Conservation (phyloP, 495 filamentous ascomycete species). For the Pyrenula aspistea region DNA sequence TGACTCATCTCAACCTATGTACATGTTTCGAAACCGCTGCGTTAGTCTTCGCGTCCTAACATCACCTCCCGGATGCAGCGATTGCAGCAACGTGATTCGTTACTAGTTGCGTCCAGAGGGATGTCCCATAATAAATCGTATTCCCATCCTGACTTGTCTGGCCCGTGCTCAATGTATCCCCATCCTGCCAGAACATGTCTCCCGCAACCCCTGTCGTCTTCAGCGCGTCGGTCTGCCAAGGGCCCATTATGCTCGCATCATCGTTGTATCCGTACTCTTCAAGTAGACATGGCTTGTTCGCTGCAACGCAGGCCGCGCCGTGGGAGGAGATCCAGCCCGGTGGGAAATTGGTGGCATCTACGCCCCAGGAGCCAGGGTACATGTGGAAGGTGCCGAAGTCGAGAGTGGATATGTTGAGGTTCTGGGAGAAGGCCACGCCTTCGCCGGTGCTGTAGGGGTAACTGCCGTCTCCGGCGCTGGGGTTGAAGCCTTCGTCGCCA, state of each 20-base stretch:
- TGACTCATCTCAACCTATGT: no score
- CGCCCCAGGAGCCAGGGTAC: slow-evolving; percentile 45
- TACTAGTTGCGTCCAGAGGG: slow-evolving; percentile 42
- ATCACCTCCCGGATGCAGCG: slow-evolving; percentile 2
- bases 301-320: slow-evolving; percentile 37
- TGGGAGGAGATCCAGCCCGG: slow-evolving; percentile 51
- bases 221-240: slow-evolving; percentile 47
- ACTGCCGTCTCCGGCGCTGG: slow-evolving; percentile 29
- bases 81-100: slow-evolving; percentile 45
- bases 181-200: slow-evolving; percentile 59
- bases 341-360: slow-evolving; percentile 25
- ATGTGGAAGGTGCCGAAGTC: slow-evolving; percentile 59
- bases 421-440: slow-evolving; percentile 51
- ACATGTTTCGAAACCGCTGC: no score
- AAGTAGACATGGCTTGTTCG: slow-evolving; percentile 53
- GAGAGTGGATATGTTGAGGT: slow-evolving; percentile 42
- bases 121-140: slow-evolving; percentile 44
- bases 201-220: slow-evolving; percentile 35
- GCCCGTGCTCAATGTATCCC: slow-evolving; percentile 38
- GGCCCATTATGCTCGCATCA: slow-evolving; percentile 30
- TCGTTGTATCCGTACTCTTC: slow-evolving; percentile 52
- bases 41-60: neutral
- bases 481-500: slow-evolving; percentile 44
- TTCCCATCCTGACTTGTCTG: slow-evolving; percentile 49
- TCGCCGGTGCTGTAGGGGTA: slow-evolving; percentile 48